Percentiles rank a stretch among this genome's conserved stretches.
Conservation (phyloP, 306 rosid genomes). For the Sesbania bispinosa region DNA sequence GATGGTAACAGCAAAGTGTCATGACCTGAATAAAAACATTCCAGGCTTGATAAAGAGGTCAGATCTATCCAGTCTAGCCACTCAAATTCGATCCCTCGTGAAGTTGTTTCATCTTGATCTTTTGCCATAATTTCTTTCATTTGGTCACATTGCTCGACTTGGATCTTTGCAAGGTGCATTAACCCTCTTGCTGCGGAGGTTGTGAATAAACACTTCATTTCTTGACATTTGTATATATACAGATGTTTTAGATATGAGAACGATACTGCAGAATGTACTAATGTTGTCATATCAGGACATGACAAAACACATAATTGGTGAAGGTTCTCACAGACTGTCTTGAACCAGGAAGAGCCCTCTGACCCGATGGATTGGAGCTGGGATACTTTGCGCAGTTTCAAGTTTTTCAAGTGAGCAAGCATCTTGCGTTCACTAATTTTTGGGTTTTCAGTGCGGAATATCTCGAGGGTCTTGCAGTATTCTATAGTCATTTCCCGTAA, state of each 20-base stretch:
- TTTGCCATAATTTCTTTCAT: slow-evolving; percentile 9
- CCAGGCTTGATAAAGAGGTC: neutral
- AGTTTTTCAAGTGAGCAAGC: neutral
- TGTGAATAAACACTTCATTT: slow-evolving; percentile 7
- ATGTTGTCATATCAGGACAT: neutral
- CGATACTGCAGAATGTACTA: neutral
- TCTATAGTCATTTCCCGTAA: accelerated
- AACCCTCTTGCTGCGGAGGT: neutral
- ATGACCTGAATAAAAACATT: slow-evolving; percentile 3
- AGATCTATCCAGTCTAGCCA: neutral
- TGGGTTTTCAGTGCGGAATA: neutral
- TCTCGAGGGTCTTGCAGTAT: neutral
- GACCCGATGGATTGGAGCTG: neutral
- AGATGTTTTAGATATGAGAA: neutral
- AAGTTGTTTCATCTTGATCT: neutral
- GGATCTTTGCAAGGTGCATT: neutral
- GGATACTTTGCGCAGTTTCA: accelerated
- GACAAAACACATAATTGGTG: accelerated
- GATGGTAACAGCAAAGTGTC: neutral
- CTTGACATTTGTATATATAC: accelerated
- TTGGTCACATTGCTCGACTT: accelerated
- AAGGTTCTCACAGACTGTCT: neutral
- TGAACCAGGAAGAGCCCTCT: neutral
- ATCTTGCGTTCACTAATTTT: neutral
- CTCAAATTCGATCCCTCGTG: neutral